Percentiles rank a stretch among this genome's conserved stretches.
Conservation (phyloP, 495 filamentous ascomycete genomes). For the Neurospora sp. region DNA sequence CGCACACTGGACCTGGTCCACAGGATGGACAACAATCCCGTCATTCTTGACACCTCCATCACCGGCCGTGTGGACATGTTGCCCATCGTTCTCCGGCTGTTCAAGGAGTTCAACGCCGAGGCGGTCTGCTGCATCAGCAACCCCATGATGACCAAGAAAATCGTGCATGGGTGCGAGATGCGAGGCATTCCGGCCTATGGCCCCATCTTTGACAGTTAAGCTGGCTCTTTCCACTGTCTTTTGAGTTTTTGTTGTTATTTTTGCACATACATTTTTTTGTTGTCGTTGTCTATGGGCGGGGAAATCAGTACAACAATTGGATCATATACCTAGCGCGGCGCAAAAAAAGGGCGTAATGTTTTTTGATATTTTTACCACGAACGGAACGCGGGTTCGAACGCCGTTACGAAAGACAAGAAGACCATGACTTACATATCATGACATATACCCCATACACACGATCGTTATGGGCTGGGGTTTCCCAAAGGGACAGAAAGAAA, state of each 20-base stretch:
- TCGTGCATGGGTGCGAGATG: conserved; percentile 55
- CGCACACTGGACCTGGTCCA: conserved; percentile 30
- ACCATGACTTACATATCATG: not conserved
- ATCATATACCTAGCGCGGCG: not conserved
- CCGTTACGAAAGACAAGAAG: not conserved
- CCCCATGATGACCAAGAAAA: conserved; percentile 44
- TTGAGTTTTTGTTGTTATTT: not conserved
- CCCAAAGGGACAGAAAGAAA: not conserved
- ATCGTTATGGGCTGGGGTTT: not conserved
- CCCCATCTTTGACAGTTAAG: conserved; percentile 66
- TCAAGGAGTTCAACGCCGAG: conserved; percentile 50
- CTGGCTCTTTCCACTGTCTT: not conserved
- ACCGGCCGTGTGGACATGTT: conserved; percentile 32
- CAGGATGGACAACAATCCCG: conserved; percentile 27
- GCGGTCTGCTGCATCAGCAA: conserved; percentile 67
- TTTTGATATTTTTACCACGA: not conserved
- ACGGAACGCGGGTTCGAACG: not conserved
- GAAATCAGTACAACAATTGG: not conserved
- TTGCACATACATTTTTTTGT: not conserved
- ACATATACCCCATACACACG: not conserved
- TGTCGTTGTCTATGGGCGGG: not conserved
- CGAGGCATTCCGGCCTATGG: conserved; percentile 62
- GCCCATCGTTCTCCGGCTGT: conserved; percentile 44
- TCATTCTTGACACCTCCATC: conserved; percentile 34
- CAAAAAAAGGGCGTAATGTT: not conserved